These are phyloP conservation scores for Clarireedia monteithiana DNA, from an alignment of 2,329 filamentous ascomycete genomes.

Conservation along the genomic window DNA sequence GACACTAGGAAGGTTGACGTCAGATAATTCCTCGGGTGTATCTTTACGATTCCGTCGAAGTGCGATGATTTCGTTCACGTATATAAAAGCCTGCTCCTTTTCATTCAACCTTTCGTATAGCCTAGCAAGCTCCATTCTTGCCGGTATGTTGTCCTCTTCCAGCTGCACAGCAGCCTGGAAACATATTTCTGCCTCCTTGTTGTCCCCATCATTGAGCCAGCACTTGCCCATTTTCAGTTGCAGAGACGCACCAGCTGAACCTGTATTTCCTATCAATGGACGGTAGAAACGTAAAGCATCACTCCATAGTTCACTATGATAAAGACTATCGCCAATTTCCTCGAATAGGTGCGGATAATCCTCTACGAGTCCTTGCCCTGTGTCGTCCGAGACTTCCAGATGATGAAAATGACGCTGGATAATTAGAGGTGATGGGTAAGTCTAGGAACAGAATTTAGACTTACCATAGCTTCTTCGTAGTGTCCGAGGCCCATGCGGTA, in stretches of 20 bases:
- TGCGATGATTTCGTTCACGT: slow-evolving; percentile 67
- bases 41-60: slow-evolving; percentile 37
- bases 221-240: slow-evolving; percentile 47
- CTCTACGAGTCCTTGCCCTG: slow-evolving; percentile 42
- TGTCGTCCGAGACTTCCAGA: slow-evolving; percentile 54
- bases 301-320: slow-evolving; percentile 39
- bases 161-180: slow-evolving; percentile 68
- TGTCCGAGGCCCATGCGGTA: slow-evolving; percentile 69
- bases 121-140: slow-evolving; percentile 71
- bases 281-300: slow-evolving; percentile 53
- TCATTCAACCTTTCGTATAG: slow-evolving; percentile 72
- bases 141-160: slow-evolving; percentile 65
- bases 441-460: slow-evolving; percentile 22
- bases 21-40: slow-evolving; percentile 29
- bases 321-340: slow-evolving; percentile 56
- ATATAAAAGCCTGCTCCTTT: slow-evolving; percentile 67
- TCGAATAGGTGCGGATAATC: slow-evolving; percentile 75
- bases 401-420: slow-evolving; percentile 57
- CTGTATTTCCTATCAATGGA: slow-evolving; percentile 41
- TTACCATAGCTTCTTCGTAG: slow-evolving; percentile 66
- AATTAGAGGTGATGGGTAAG: slow-evolving; percentile 11
- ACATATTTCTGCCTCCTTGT: slow-evolving; percentile 65
- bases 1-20: slow-evolving; percentile 9
- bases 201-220: slow-evolving; percentile 55
- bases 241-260: slow-evolving; percentile 39